These are phyloP conservation scores for Ascochyta clinopodiicola DNA, from an alignment of 2,329 filamentous ascomycete species.

Conservation along the genomic window DNA sequence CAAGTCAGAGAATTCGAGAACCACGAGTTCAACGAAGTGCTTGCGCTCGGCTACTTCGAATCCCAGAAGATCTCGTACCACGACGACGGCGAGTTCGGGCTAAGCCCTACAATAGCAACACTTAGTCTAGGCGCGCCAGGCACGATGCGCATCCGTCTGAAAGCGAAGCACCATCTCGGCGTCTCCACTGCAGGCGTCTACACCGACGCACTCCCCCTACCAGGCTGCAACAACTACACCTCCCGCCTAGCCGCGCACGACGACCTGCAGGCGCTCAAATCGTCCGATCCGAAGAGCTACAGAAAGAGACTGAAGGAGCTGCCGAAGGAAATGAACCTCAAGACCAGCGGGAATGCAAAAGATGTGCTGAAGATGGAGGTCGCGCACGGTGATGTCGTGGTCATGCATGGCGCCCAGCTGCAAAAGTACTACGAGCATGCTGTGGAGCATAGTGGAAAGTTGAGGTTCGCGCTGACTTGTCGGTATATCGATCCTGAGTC, in stretches of 20 bases:
- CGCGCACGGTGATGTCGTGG: slow-evolving; percentile 68
- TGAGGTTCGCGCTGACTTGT: slow-evolving; percentile 65
- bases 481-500: slow-evolving; percentile 58
- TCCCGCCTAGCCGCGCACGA: slow-evolving; percentile 40
- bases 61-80: slow-evolving; percentile 66
- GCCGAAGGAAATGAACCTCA: slow-evolving; percentile 47
- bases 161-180: slow-evolving; percentile 56
- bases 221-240: slow-evolving; percentile 42
- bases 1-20: background rate
- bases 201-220: slow-evolving; percentile 38
- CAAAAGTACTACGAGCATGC: slow-evolving; percentile 67
- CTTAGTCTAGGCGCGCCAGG: slow-evolving; percentile 64
- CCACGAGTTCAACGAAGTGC: slow-evolving; percentile 66
- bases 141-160: slow-evolving; percentile 65
- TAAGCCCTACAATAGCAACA: slow-evolving; percentile 69
- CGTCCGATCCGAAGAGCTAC: slow-evolving; percentile 28
- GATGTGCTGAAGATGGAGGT: slow-evolving; percentile 57
- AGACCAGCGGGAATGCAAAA: slow-evolving; percentile 37
- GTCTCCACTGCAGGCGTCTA: slow-evolving; percentile 43
- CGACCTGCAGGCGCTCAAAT: slow-evolving; percentile 33
- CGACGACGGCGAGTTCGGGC: slow-evolving; percentile 69
- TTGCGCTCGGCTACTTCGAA: slow-evolving; percentile 69
- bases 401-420: slow-evolving; percentile 67
- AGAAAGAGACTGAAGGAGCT: slow-evolving; percentile 39
- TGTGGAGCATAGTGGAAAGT: slow-evolving; percentile 58